phyloP scores from a whole-genome alignment of 768 basidiomycete genomes.

The Hygrocybe punicea region DNA sequence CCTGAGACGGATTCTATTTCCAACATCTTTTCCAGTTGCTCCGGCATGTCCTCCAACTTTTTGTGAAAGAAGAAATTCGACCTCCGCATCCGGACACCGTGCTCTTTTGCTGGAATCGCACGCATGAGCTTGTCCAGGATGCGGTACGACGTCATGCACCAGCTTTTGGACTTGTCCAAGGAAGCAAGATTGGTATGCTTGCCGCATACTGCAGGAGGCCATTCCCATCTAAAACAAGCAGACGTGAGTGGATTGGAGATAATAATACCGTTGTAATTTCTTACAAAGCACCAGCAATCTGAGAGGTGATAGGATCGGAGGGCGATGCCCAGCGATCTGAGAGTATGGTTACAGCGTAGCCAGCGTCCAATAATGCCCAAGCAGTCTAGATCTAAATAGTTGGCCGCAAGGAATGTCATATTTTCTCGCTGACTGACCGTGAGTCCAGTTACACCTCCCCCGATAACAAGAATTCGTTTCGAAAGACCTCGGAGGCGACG shows the following conservation, averaged over 20 bases:
- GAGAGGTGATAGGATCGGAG: conserved; percentile 22
- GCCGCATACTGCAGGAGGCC: conserved; percentile 40
- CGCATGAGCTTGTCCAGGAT: conserved; percentile 25
- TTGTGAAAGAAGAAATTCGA: conserved; percentile 37
- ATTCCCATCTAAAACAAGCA: conserved; percentile 31
- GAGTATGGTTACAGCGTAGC: conserved; percentile 35
- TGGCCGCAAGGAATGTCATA: not conserved
- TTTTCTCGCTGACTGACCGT: not conserved
- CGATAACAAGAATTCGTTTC: conserved; percentile 10
- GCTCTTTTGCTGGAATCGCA: conserved; percentile 20
- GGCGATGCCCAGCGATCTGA: conserved; percentile 24
- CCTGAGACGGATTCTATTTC: conserved; percentile 17
- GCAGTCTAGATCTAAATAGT: conserved; percentile 16
- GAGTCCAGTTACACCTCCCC: conserved; percentile 13
- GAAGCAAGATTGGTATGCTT: conserved; percentile 37
- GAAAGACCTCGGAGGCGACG: not conserved
- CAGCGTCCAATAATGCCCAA: conserved; percentile 35
- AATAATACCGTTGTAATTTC: conserved; percentile 2
- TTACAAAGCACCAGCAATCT: conserved; percentile 29
- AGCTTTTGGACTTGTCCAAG: conserved; percentile 31
- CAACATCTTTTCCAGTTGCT: conserved; percentile 31
- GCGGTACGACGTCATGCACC: conserved; percentile 38
- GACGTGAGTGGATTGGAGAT: conserved; percentile 3
- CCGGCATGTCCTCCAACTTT: conserved; percentile 23
- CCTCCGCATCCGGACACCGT: conserved; percentile 33